Percentiles rank a stretch among this genome's conserved stretches.
Evolutionary conservation across 805 yeast species (phyloP).

Genomic region (Wickerhamiella azymoides): DNA sequence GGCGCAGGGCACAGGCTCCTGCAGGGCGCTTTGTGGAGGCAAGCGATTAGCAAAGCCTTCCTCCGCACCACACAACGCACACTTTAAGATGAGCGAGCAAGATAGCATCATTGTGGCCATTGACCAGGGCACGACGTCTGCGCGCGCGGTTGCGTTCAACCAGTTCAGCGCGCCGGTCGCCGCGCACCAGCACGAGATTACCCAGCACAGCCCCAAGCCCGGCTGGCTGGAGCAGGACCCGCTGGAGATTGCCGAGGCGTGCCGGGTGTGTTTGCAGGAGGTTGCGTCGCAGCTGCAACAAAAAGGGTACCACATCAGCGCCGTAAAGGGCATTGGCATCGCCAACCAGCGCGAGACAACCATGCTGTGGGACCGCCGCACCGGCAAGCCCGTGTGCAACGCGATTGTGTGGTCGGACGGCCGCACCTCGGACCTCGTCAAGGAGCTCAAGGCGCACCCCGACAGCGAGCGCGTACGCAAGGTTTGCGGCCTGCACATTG

Average conservation of each 20-base stretch:
- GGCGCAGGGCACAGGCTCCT: not conserved
- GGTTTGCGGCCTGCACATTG: slow-evolving; percentile 72
- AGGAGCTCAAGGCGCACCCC: slow-evolving; percentile 42
- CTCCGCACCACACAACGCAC: not conserved
- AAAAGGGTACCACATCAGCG: slow-evolving; percentile 24
- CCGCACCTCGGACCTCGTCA: slow-evolving; percentile 61
- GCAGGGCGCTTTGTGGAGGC: not conserved
- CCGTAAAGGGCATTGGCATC: slow-evolving; percentile 64
- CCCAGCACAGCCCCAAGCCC: slow-evolving; percentile 30
- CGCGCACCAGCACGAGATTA: slow-evolving; percentile 80
- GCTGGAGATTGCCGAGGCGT: slow-evolving; percentile 62
- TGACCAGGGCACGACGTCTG: slow-evolving; percentile 84
- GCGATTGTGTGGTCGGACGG: slow-evolving; percentile 97
- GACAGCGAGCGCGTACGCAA: slow-evolving; percentile 43
- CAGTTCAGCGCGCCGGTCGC: slow-evolving; percentile 65
- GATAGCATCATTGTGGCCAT: slow-evolving; percentile 32
- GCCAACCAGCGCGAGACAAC: slow-evolving; percentile 97
- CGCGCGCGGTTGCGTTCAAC: slow-evolving; percentile 72
- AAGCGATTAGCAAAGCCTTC: not conserved
- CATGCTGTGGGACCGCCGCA: slow-evolving; percentile 62
- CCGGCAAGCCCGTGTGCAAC: slow-evolving; percentile 70
- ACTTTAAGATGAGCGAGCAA: slow-evolving; percentile 3
- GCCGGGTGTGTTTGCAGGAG: slow-evolving; percentile 51
- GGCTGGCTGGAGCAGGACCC: slow-evolving; percentile 92
- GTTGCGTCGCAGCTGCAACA: slow-evolving; percentile 24